Conservation (phyloP, 371 early-diverging fungal genomes). For the Mucor circinelloides region DNA sequence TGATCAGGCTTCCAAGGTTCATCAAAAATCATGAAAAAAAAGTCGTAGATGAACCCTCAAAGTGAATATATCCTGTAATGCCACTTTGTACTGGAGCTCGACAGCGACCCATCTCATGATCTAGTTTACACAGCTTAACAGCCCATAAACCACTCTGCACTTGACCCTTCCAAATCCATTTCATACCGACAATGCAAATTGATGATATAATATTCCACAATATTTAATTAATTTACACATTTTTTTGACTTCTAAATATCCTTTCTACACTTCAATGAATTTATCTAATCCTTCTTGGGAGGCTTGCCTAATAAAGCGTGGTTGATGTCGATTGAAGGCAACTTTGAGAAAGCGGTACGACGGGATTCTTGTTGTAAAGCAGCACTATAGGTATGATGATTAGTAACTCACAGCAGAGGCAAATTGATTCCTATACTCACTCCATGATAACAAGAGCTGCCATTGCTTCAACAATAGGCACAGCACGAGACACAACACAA, state of each 20-base stretch:
- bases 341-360: slow-evolving; percentile 52
- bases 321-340: slow-evolving; percentile 58
- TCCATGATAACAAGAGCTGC: slow-evolving; percentile 94
- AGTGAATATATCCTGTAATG: too few relatives aligned
- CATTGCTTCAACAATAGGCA: slow-evolving; percentile 98
- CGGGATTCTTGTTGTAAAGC: slow-evolving; percentile 69
- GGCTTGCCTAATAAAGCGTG: slow-evolving; percentile 47
- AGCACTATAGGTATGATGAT: slow-evolving; percentile 37
- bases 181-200: too few relatives aligned
- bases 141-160: too few relatives aligned
- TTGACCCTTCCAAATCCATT: too few relatives aligned
- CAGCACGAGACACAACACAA: slow-evolving; percentile 94
- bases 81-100: too few relatives aligned
- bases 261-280: neutral
- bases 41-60: too few relatives aligned
- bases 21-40: too few relatives aligned
- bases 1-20: too few relatives aligned
- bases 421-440: slow-evolving; percentile 43
- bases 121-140: too few relatives aligned
- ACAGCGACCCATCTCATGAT: too few relatives aligned
- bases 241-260: neutral
- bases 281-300: slow-evolving; percentile 33
- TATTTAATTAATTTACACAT: neutral
- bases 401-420: neutral
- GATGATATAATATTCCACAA: too few relatives aligned